Conservation (phyloP, 169 alveolate species). For the Cyclospora cayetanensis region DNA sequence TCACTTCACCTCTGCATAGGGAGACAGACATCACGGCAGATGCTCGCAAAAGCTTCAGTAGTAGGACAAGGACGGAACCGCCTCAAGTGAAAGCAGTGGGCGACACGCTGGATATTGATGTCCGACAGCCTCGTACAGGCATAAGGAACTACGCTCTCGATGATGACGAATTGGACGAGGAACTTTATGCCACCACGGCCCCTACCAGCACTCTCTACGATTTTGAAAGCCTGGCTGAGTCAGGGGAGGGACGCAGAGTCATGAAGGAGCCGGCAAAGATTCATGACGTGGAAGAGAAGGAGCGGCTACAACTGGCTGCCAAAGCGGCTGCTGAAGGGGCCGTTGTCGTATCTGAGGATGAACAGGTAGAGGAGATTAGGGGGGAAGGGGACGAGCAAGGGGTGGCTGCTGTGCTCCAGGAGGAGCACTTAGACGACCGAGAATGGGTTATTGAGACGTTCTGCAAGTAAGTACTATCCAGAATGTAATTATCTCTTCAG, state of each 20-base stretch:
- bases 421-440: not conserved
- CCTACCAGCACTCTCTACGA: not conserved
- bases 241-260: not conserved
- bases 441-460: not conserved
- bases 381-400: not conserved
- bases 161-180: not conserved
- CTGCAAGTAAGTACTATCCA: not conserved
- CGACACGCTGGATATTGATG: not conserved
- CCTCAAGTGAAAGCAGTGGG: not conserved
- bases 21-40: not conserved
- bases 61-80: not conserved
- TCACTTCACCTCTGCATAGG: not conserved
- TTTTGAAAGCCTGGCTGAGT: not conserved
- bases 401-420: not conserved
- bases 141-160: not conserved
- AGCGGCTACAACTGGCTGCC: not conserved
- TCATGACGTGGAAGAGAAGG: not conserved
- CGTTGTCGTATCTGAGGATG: not conserved
- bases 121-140: not conserved
- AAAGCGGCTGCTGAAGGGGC: not conserved
- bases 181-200: not conserved
- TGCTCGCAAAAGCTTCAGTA: not conserved
- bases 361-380: not conserved
- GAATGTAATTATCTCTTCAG: too few species aligned
- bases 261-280: not conserved